Conservation (phyloP, 768 basidiomycete species). For the Chalciporus sphaerocephalus region DNA sequence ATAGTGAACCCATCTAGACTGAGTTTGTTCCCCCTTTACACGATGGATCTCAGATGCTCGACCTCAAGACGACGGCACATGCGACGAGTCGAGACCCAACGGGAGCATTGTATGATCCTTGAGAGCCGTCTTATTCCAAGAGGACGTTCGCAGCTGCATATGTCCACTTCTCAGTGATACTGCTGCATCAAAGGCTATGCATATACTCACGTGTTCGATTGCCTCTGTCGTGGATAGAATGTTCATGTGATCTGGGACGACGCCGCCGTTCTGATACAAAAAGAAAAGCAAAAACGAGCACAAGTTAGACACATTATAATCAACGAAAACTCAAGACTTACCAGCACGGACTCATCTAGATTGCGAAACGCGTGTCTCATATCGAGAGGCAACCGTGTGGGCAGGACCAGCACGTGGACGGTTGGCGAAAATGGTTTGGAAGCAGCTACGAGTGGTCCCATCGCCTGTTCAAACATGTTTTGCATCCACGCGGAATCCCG, state of each 20-base stretch:
- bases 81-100: slow-evolving; percentile 43
- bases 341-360: slow-evolving; percentile 60
- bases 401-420: slow-evolving; percentile 68
- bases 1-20: neutral
- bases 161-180: slow-evolving; percentile 4
- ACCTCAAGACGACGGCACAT: slow-evolving; percentile 16
- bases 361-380: slow-evolving; percentile 63
- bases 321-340: slow-evolving; percentile 30
- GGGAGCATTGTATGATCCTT: slow-evolving; percentile 54
- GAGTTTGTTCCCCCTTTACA: neutral
- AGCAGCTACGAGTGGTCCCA: slow-evolving; percentile 48
- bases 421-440: slow-evolving; percentile 66
- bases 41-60: neutral
- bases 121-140: slow-evolving; percentile 47
- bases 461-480: slow-evolving; percentile 37
- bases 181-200: neutral
- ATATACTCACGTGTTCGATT: slow-evolving; percentile 47
- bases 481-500: neutral
- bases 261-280: slow-evolving; percentile 44
- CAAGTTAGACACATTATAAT: neutral
- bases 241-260: slow-evolving; percentile 74
- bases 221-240: slow-evolving; percentile 57
- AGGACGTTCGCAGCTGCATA: slow-evolving; percentile 47
- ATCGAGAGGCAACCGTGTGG: slow-evolving; percentile 71
- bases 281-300: neutral